Percentiles rank a stretch among this genome's conserved stretches.
These are phyloP conservation scores for Salix koriyanagi DNA, from an alignment of 345 rosid genomes.

Conservation along the genomic window DNA sequence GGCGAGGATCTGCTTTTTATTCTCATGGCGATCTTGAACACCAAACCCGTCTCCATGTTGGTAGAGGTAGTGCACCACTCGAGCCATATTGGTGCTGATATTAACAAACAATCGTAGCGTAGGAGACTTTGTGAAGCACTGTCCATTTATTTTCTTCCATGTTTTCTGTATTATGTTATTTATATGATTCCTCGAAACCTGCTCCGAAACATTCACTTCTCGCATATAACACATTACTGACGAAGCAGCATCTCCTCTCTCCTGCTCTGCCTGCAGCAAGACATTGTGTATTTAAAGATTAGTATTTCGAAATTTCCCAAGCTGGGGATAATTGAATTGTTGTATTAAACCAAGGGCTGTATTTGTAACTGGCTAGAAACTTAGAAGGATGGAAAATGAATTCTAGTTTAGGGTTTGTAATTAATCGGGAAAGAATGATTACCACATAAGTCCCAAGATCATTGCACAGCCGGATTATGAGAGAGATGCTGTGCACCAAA, in stretches of 20 bases:
- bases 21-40: conserved; percentile 30
- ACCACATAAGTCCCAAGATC: conserved; percentile 46
- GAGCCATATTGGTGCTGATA: conserved; percentile 31
- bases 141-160: conserved; percentile 41
- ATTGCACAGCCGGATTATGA: conserved; percentile 47
- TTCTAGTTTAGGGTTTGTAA: too few species aligned
- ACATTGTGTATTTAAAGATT: background rate
- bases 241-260: conserved; percentile 55
- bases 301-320: background rate
- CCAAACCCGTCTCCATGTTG: conserved; percentile 48
- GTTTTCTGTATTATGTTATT: conserved; percentile 23
- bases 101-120: conserved; percentile 16
- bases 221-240: conserved; percentile 37
- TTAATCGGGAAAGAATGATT: background rate
- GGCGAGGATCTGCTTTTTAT: conserved; percentile 26
- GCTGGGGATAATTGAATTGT: background rate
- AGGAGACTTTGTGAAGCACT: conserved; percentile 14
- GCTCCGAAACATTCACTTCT: conserved; percentile 41
- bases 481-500: conserved; percentile 28
- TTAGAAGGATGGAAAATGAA: too few species aligned
- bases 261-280: conserved; percentile 38
- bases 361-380: background rate
- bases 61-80: conserved; percentile 41
- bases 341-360: background rate
- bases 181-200: conserved; percentile 27